A percentile compares a stretch with the other conserved stretches of the same genome.
Evolutionary conservation across 164 flowering plant species (phyloP).

Genomic region (Stephania japonica): DNA sequence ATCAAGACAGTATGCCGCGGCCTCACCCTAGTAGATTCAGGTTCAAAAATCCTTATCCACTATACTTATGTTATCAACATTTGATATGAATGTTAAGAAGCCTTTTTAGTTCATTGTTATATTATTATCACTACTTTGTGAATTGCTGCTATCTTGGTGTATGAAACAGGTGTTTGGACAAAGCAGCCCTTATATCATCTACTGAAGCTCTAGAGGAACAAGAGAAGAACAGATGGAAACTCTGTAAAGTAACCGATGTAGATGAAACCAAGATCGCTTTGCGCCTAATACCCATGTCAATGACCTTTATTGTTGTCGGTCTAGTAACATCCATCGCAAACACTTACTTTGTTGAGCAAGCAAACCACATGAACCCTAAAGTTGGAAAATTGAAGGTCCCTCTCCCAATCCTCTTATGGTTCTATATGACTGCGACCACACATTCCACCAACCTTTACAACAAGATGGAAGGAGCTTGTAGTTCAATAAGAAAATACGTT

Average conservation of each 20-base stretch:
- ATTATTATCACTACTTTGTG: not conserved
- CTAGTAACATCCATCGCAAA: constrained; percentile 30
- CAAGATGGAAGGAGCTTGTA: not conserved
- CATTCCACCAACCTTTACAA: not conserved
- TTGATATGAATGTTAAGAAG: too few species aligned
- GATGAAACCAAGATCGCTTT: constrained; percentile 30
- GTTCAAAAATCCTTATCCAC: constrained; percentile 4
- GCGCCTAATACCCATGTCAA: constrained; percentile 33
- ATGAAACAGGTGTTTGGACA: constrained; percentile 31
- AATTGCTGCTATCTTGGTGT: not conserved
- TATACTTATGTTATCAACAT: too few species aligned
- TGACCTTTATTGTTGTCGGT: constrained; percentile 31
- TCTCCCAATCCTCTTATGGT: constrained; percentile 17
- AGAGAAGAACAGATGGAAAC: constrained; percentile 22
- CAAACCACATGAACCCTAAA: constrained; percentile 29
- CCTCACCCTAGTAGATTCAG: constrained; percentile 25
- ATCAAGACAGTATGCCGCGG: not conserved
- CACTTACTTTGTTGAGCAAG: constrained; percentile 43
- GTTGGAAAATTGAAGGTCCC: constrained; percentile 31
- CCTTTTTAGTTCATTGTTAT: not conserved
- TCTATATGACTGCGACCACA: not conserved
- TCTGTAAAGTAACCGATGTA: constrained; percentile 31
- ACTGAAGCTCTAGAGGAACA: constrained; percentile 13
- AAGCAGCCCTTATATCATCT: constrained; percentile 29
- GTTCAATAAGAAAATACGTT: not conserved